A percentile compares a stretch with the other conserved stretches of the same genome.
Conservation (phyloP, 495 filamentous ascomycete genomes). For the Penicillium coprophilum region DNA sequence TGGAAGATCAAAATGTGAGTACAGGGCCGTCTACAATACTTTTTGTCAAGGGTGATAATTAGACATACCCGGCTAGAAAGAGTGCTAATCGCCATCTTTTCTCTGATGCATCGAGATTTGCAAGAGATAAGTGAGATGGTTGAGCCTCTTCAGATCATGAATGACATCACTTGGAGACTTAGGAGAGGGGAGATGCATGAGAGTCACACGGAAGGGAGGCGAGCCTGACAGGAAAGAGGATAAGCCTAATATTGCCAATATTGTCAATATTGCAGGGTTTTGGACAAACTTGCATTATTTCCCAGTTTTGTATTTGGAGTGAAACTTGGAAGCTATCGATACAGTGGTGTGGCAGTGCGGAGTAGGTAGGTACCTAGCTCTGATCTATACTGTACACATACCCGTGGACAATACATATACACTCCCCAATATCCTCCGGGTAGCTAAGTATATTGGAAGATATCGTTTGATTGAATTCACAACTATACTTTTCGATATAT, state of each 20-base stretch:
- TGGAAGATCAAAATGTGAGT: not conserved
- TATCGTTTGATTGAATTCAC: not conserved
- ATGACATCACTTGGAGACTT: conserved; percentile 28
- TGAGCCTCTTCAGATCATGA: conserved; percentile 5
- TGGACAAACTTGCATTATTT: not conserved
- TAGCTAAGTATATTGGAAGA: not conserved
- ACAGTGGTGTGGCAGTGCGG: not conserved
- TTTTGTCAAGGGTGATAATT: not conserved
- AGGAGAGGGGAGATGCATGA: conserved; percentile 12
- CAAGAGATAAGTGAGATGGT: conserved; percentile 9
- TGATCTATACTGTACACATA: too few species aligned
- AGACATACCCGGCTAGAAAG: not conserved
- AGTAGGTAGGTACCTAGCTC: too few species aligned
- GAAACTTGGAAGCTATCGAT: conserved; percentile 1
- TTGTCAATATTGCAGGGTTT: not conserved
- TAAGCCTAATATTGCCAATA: not conserved
- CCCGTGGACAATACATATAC: not conserved
- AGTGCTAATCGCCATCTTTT: not conserved
- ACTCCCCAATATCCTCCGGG: not conserved
- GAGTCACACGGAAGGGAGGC: not conserved
- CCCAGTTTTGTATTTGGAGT: not conserved
- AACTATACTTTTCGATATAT: not conserved
- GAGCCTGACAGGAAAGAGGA: not conserved
- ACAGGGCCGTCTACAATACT: not conserved
- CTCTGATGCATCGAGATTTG: not conserved